Percentiles rank a stretch among this genome's conserved stretches.
Conservation (phyloP, 768 basidiomycete genomes). For the Pleurotus salmoneostramineus region DNA sequence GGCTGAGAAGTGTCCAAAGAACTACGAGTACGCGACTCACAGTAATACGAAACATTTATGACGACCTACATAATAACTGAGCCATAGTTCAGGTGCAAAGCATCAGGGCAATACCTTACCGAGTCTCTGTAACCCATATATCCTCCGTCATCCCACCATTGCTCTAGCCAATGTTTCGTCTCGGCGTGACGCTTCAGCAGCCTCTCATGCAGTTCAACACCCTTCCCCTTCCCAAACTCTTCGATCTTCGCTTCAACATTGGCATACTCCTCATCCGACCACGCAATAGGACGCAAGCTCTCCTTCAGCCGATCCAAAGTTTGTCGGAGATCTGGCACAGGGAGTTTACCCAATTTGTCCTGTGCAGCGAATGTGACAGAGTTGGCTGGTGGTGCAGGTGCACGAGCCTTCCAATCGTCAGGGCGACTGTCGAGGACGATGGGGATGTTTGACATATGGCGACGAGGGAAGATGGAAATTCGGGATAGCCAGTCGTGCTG, state of each 20-base stretch:
- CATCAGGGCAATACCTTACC: constrained; percentile 31
- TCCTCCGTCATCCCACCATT: constrained; percentile 90
- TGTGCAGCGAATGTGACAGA: constrained; percentile 68
- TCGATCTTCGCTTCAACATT: constrained; percentile 61
- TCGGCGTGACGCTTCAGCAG: constrained; percentile 52
- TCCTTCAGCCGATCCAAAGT: constrained; percentile 70
- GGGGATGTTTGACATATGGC: neutral
- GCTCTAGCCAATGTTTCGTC: constrained; percentile 79
- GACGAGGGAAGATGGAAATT: neutral
- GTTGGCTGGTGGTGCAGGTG: constrained; percentile 50
- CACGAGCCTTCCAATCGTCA: constrained; percentile 65
- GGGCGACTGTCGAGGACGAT: constrained; percentile 29
- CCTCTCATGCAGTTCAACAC: constrained; percentile 57
- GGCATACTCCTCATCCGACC: constrained; percentile 53
- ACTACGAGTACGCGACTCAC: neutral
- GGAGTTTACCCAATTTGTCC: constrained; percentile 61
- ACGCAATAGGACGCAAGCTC: constrained; percentile 71
- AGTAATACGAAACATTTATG: constrained; percentile 93
- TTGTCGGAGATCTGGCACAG: constrained; percentile 63
- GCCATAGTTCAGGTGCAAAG: too few species aligned
- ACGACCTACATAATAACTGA: constrained; percentile 53
- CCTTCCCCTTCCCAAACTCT: constrained; percentile 47
- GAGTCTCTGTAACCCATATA: constrained; percentile 88
- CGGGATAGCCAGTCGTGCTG: neutral
- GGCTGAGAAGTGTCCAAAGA: constrained; percentile 33